Base-by-base conservation (phyloP, 257 asterid species). In the Solanum pinnatisectum region DNA sequence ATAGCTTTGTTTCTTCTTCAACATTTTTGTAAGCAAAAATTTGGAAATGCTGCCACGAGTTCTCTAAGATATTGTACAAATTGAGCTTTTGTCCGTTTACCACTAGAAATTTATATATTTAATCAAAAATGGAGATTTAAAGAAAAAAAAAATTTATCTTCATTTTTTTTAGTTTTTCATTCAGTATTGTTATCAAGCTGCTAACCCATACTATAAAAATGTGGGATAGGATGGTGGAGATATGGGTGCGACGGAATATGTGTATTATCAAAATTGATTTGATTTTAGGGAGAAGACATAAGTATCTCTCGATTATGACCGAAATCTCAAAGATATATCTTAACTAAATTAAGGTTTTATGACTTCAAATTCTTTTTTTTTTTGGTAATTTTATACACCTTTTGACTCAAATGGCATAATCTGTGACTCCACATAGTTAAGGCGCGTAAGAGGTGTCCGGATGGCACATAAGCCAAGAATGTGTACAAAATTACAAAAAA, bases 221-320 rank as follows among this genome's bases (percentile, higher is more conserved):
- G 6, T 4, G 70, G 6, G 2, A 22, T 5, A 60, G 3, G 2
- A n/a, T 4, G 30, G 0, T 59, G 68, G 27, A 59, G 13, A 59
- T 59, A 2, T 1, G 13, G 63, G 12, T 22, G 20, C 3, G 8
- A 5, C 2, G 3, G 1, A 2, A 7, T 22, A 1, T 59, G 5
- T 59, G 12, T 59, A 22, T 22, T 8, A 20, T 59, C 6, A 20
- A 0, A 22, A 60, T 1, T 22, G 22, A 22, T 56, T 60, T 22
- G 27, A 20, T 20, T 59, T 8, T 1, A 59, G 3, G 0, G 5
- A 15, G 2, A 5, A 2, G 0, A 8, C 3, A 15, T 0, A 15
- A 49, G 8, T 15, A 49, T 0, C 5, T 0, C 18, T 49, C 8
- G 0, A 49, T 49, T 49, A 49, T 49, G 60, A 49, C 1, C 60